A percentile compares a stretch with the other conserved stretches of the same genome.
These are phyloP conservation scores for Penicillium crystallinum DNA, from an alignment of 495 filamentous ascomycete species.

Conservation along the genomic window DNA sequence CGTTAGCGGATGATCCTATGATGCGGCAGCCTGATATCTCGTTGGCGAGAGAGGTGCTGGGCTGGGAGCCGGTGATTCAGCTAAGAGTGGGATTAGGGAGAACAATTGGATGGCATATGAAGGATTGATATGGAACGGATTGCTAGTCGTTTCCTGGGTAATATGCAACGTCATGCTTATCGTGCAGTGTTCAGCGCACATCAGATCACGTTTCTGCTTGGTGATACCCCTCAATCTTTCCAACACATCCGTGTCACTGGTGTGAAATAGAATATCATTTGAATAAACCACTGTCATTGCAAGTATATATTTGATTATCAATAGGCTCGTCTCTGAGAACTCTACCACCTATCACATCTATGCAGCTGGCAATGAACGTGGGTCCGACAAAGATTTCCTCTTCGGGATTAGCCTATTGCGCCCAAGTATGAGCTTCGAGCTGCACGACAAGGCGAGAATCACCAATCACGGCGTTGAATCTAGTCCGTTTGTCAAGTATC, in stretches of 20 bases:
- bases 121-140: background rate
- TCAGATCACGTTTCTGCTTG: background rate
- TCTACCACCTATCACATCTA: background rate
- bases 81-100: conserved; percentile 12
- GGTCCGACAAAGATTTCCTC: conserved; percentile 31
- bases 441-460: background rate
- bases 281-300: background rate
- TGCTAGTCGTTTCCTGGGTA: too few species aligned
- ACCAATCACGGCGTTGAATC: conserved; percentile 3
- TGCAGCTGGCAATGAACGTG: conserved; percentile 3
- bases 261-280: background rate
- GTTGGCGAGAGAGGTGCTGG: conserved; percentile 7
- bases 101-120: conserved; percentile 20
- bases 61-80: conserved; percentile 11
- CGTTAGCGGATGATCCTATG: conserved; percentile 8
- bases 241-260: background rate
- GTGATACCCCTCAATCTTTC: background rate
- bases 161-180: too few species aligned
- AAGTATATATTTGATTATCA: background rate
- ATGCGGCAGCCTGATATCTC: conserved; percentile 10
- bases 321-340: background rate
- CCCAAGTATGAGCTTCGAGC: conserved; percentile 7
- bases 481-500: background rate
- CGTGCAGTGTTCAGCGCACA: background rate
- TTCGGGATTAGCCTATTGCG: conserved; percentile 16